Evolutionary conservation across 2,329 filamentous ascomycete species (phyloP), one percentile per base, ranked within the genome.

Genomic region (Pseudocercospora fuligena): DNA sequence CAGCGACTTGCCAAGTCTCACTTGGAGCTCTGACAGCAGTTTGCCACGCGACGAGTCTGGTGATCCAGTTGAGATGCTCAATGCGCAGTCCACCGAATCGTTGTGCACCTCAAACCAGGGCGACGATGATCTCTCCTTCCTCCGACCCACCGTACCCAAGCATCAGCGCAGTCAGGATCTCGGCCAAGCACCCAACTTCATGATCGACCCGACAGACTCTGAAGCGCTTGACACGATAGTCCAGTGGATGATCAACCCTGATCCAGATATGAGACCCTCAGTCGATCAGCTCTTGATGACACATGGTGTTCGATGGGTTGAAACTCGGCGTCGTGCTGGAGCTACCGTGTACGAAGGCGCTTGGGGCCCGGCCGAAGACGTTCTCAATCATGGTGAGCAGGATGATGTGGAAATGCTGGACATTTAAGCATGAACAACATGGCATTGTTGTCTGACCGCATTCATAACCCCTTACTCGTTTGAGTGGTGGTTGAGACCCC

Each of bases 271-370:
- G 59, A 91, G 95, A 61, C 95, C 94, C 4, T 87, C 86, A 1
- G 87, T 93, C 25, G 85, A 90, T 61, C 87, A 96, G 69, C 81
- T 99, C 11, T 86, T 97, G 56, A 81, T 86, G 54, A 86, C 89
- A 1, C 88, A 89, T 58, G 92, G 93, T 25, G 86, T 97, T 61
- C 86, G 86, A 68, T 99, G 95, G 92, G 90, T 96, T 33, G 87
- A 89, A 63, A 82, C 84, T 60, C 89, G 93, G 69, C 89, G 93
- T 63, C 89, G 91, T 63, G 92, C 93, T 11, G 92, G 93, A 53
- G 95, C 95, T n/a, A 97, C 93, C 0, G 89, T 99, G 61, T 99
- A 92, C 73, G 95, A 99, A 81, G 95, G 95, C 69, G 95, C 92
- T 77, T 99, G 94, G 91, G 95, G 95, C 3, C 94, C 94, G 33